These are phyloP conservation scores for Leccinum disarticulatum DNA, from an alignment of 768 basidiomycete species.

Conservation along the genomic window DNA sequence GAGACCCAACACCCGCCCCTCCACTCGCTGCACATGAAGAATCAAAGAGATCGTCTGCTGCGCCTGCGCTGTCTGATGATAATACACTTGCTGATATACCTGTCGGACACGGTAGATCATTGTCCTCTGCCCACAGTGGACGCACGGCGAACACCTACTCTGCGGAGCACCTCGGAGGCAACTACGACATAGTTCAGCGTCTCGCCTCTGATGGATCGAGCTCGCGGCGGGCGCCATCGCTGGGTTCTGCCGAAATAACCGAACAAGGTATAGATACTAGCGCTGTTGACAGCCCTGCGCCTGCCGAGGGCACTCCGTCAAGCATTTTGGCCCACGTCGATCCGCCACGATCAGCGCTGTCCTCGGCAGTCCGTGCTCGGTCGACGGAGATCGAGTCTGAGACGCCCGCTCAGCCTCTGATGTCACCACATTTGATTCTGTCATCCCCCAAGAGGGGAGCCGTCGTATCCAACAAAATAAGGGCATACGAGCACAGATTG, in stretches of 20 bases:
- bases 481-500: conserved; percentile 56
- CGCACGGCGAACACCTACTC: conserved; percentile 67
- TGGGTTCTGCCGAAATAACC: conserved; percentile 25
- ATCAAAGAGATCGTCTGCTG: conserved; percentile 15
- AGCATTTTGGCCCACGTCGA: conserved; percentile 10
- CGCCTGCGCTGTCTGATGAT: conserved; percentile 16
- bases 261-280: conserved; percentile 16
- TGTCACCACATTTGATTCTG: neutral
- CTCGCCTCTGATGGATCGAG: conserved; percentile 31
- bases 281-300: conserved; percentile 4
- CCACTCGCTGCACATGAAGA: conserved; percentile 60
- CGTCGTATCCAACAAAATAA: conserved; percentile 52
- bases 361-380: conserved; percentile 3
- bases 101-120: conserved; percentile 32
- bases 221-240: conserved; percentile 25
- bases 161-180: conserved; percentile 63
- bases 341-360: conserved; percentile 19
- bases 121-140: conserved; percentile 52
- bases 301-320: conserved; percentile 13
- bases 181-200: conserved; percentile 70
- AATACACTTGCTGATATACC: conserved; percentile 13
- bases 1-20: conserved; percentile 81
- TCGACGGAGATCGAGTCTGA: neutral
- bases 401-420: conserved; percentile 3
- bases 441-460: conserved; percentile 7